Evolutionary conservation across 163 green algal species (phyloP).

Genomic region (Trebouxiophyceae sp.): DNA sequence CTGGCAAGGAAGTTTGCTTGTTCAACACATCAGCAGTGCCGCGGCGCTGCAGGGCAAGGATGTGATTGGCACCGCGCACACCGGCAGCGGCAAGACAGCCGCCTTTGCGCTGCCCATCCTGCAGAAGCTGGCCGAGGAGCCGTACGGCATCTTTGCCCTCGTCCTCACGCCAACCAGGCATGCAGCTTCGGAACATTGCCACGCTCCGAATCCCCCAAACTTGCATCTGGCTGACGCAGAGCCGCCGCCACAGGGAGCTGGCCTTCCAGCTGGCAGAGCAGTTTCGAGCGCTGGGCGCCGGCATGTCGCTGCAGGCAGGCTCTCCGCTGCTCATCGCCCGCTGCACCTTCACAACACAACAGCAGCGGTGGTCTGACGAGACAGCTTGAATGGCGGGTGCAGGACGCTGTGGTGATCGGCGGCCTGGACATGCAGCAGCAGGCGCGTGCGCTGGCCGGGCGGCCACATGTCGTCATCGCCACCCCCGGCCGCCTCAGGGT

Average conservation of each 20-base stretch:
- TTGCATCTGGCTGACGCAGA: too few species aligned
- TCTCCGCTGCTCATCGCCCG: too few species aligned
- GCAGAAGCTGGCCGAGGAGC: conserved; percentile 71
- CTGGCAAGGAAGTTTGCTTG: not conserved
- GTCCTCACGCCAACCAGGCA: conserved; percentile 85
- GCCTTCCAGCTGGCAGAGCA: conserved; percentile 86
- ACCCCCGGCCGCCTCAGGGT: conserved; percentile 73
- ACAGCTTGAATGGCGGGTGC: conserved; percentile 14
- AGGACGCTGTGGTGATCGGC: conserved; percentile 72
- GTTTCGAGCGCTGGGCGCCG: conserved; percentile 75
- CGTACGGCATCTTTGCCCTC: conserved; percentile 79
- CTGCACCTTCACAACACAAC: too few species aligned
- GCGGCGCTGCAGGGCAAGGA: conserved; percentile 42
- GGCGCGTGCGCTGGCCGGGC: conserved; percentile 48
- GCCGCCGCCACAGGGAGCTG: conserved; percentile 84
- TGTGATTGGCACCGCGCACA: conserved; percentile 85
- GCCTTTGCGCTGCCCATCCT: conserved; percentile 90
- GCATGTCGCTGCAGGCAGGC: conserved; percentile 65
- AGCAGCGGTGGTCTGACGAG: too few species aligned
- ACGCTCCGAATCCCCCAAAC: not conserved
- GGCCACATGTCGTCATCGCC: conserved; percentile 85
- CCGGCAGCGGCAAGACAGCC: conserved; percentile 89
- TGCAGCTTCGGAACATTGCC: not conserved
- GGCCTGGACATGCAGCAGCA: conserved; percentile 77
- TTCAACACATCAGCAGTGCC: not conserved